Percentiles rank a stretch among this genome's conserved stretches.
These are phyloP conservation scores for Abortiporus biennis DNA, from an alignment of 1,284 basidiomycete species.

Conservation along the genomic window DNA sequence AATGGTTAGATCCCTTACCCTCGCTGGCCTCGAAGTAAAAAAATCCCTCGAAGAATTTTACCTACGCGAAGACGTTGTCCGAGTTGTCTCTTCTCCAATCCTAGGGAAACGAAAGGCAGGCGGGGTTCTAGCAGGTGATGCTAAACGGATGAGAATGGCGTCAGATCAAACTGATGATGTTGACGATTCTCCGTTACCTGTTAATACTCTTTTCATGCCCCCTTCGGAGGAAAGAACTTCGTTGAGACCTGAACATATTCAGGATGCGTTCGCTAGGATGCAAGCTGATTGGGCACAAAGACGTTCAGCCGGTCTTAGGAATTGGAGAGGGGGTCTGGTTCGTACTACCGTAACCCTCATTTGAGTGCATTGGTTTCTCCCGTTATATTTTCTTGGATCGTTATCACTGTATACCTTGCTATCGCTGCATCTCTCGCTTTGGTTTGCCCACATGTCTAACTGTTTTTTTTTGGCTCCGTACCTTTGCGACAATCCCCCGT, in stretches of 20 bases:
- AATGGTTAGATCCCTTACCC: conserved; percentile 90
- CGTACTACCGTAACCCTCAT: conserved; percentile 80
- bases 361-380: too few relatives aligned
- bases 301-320: conserved; percentile 79
- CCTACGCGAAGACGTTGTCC: conserved; percentile 52
- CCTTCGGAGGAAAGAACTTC: conserved; percentile 77
- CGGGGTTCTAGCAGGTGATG: conserved; percentile 29
- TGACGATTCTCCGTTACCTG: conserved; percentile 50
- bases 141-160: conserved; percentile 57
- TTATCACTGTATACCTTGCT: not conserved
- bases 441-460: conserved; percentile 4
- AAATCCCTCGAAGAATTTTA: conserved; percentile 70
- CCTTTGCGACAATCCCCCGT: too few relatives aligned
- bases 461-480: conserved; percentile 1
- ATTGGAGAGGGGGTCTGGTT: conserved; percentile 80
- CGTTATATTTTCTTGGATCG: conserved; percentile 7
- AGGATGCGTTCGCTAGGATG: conserved; percentile 85
- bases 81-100: conserved; percentile 40
- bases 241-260: conserved; percentile 77
- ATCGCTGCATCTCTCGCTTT: conserved; percentile 8
- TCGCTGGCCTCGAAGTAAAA: conserved; percentile 82
- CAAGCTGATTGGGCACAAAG: conserved; percentile 78
- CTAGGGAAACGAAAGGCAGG: conserved; percentile 65
- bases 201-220: conserved; percentile 70
- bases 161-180: conserved; percentile 55